phyloP scores from a whole-genome alignment of 345 rosid genomes.

The Rhodomyrtus tomentosa region DNA sequence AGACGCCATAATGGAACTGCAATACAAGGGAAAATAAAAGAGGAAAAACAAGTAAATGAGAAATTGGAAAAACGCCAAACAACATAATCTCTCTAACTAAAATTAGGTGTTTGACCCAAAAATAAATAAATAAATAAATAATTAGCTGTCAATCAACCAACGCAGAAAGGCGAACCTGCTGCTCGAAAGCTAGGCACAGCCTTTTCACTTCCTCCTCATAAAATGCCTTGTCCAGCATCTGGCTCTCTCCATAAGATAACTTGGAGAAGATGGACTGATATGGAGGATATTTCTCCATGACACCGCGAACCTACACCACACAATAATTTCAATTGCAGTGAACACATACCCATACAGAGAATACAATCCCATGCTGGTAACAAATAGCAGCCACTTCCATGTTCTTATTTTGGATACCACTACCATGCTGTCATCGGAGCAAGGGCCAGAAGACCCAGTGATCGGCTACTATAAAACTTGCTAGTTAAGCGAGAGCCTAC shows the following conservation, averaged over 20 bases:
- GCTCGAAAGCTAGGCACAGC: slow-evolving; percentile 95
- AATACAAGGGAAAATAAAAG: background rate
- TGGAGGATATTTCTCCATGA: slow-evolving; percentile 90
- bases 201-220: slow-evolving; percentile 98
- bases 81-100: background rate
- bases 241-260: slow-evolving; percentile 93
- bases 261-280: slow-evolving; percentile 82
- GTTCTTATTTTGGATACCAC: background rate
- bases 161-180: slow-evolving; percentile 48
- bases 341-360: background rate
- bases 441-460: background rate
- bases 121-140: no score
- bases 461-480: background rate
- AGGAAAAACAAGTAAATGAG: background rate
- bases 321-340: background rate
- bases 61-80: background rate
- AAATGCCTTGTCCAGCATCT: slow-evolving; percentile 95
- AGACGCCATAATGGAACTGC: slow-evolving; percentile 93
- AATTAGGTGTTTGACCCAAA: background rate
- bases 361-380: background rate
- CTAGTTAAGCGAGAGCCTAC: background rate
- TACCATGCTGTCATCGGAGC: background rate
- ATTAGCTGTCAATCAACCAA: background rate
- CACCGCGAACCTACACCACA: slow-evolving; percentile 54
- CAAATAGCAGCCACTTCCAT: background rate